Evolutionary conservation across 176 grass and related monocot genomes (phyloP), one percentile per base, ranked within the genome.

Genomic region (Phoenix roebelenii): DNA sequence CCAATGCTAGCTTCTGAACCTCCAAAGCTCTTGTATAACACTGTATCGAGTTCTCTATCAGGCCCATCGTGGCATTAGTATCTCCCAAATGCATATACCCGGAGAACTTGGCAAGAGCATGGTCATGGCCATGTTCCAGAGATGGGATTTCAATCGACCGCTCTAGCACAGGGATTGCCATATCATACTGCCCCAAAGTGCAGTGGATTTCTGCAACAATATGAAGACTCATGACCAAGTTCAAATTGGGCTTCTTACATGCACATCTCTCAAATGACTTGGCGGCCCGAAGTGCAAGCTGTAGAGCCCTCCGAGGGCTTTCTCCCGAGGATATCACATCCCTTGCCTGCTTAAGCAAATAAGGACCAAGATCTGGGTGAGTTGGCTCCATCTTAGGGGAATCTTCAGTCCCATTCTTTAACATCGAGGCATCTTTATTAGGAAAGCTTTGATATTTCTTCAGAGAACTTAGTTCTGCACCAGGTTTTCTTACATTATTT

Each of bases 61-160:
- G 70, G n/a, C 70, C 70, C 25, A 63, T 44, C 19, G 63, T 63
- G 14, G 70, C 59, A 63, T 63, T 55, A 44, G 48, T 52, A 22
- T 73, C 70, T 5, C 70, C 70, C 59, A 73, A 48, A 16, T 73
- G 70, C 70, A 73, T 73, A 55, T 73, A 63, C 51, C 70, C 70
- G 18, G 59, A 73, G 48, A 73, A 73, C 60, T 55, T 63, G 7
- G 70, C 59, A 10, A 73, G 70, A 7, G 59, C 49, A 49, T 73
- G 28, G 3, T 73, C 70, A 23, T 73, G 51, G 51, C 70, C 70
- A 23, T 63, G 50, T 24, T 63, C 59, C 22, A 60, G 51, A 19
- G 39, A 59, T 56, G 59, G 59, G 49, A 73, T 73, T 23, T 55
- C 51, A 18, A 73, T 44, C 19, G 70, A 73, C 25, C 49, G 60